A percentile compares a stretch with the other conserved stretches of the same genome.
Evolutionary conservation across 345 rosid genomes (phyloP).

Genomic region (Microcos paniculata): DNA sequence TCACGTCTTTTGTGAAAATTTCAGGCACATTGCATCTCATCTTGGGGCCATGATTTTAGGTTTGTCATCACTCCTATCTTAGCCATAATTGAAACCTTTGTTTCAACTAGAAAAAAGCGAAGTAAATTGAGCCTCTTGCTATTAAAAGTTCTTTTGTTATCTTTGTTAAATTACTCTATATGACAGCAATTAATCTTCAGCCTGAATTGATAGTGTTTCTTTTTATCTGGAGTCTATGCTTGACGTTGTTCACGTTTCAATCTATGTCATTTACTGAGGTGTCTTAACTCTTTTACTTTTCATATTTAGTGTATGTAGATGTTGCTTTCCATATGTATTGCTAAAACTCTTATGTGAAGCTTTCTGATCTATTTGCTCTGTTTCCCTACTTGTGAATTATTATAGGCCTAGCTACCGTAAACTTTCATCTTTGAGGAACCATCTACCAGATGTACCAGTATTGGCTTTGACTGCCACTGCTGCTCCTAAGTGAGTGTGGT

Average conservation of each 20-base stretch:
- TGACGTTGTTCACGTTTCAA: neutral
- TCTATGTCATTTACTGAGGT: neutral
- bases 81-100: conserved; percentile 2
- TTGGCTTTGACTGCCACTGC: conserved; percentile 98
- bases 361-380: neutral
- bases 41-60: conserved; percentile 99
- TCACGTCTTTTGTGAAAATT: conserved; percentile 26
- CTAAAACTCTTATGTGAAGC: conserved; percentile 8
- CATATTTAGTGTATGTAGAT: neutral
- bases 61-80: conserved; percentile 31
- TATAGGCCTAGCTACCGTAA: conserved; percentile 84
- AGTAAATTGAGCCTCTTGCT: neutral
- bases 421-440: conserved; percentile 78
- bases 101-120: neutral
- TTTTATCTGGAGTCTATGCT: neutral
- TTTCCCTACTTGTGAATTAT: neutral
- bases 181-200: neutral
- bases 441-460: conserved; percentile 73
- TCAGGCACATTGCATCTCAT: conserved; percentile 97
- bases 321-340: neutral
- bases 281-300: neutral
- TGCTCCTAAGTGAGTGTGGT: conserved; percentile 73
- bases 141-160: neutral
- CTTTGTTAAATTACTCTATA: neutral
- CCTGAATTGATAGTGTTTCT: neutral